Evolutionary conservation across 306 rosid species (phyloP), one percentile per base, ranked within the genome.

Genomic region (Bauhinia variegata): DNA sequence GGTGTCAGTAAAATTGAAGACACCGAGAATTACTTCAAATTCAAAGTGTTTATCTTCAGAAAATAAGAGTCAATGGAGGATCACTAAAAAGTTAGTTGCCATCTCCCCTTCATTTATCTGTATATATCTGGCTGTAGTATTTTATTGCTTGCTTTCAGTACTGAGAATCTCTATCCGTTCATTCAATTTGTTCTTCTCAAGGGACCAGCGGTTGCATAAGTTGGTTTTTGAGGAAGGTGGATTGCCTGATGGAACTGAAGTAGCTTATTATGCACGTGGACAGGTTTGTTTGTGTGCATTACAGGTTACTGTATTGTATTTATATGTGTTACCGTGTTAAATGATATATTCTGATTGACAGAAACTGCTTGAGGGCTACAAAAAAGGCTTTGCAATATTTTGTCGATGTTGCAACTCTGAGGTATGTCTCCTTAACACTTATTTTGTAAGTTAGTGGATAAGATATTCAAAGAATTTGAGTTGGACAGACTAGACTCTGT

Each of bases 281-380:
- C 89, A 93, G 98, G 98, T 92, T 75, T 69, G 73, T 77, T 63
- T 62, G 47, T 34, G 57, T 72, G 72, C 48, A 75, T 74, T 75
- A 69, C 49, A 42, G 31, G 42, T 63, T 55, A 70, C 59, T 81
- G 42, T 84, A n/a, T n/a, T n/a, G n/a, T n/a, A 38, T 17, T 50
- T 48, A 31, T 75, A 61, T 59, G 63, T 51, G 54, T 71, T 46
- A 34, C 54, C 42, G 53, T 41, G 54, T 79, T 76, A 46, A 61
- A 33, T 75, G 31, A 46, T 68, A 54, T 39, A 51, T 58, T 80
- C 59, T 69, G 73, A 53, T 77, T 52, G 34, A 60, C 83, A 93
- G 99, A 93, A 93, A 90, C 73, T 85, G 79, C 97, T 93, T n/a
- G 95, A 79, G 74, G 99, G 99, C 61, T 82, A 88, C 78, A 93